These are phyloP conservation scores for Pyrenula massariospora DNA, from an alignment of 495 filamentous ascomycete species.

Conservation along the genomic window DNA sequence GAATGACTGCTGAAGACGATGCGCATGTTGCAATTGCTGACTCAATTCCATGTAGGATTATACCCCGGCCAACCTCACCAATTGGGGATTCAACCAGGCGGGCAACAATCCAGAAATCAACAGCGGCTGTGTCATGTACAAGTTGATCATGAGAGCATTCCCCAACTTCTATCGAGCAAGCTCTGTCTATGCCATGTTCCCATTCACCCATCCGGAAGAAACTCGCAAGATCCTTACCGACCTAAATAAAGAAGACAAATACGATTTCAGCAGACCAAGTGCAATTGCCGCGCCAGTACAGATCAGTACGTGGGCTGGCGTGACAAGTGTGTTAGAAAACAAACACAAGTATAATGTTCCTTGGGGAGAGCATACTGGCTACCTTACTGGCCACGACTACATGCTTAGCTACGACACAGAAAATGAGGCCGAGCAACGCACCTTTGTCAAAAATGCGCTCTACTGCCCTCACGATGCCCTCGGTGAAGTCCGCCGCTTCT, in stretches of 20 bases:
- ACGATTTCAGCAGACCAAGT: constrained; percentile 54
- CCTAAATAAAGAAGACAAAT: constrained; percentile 59
- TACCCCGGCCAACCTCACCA: constrained; percentile 8
- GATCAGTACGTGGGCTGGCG: constrained; percentile 48
- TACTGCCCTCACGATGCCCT: constrained; percentile 36
- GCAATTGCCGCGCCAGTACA: constrained; percentile 38
- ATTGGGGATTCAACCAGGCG: constrained; percentile 19
- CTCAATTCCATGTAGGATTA: background rate
- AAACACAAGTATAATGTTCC: constrained; percentile 50
- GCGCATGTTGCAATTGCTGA: background rate
- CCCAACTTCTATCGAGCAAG: constrained; percentile 16
- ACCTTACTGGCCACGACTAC: constrained; percentile 41
- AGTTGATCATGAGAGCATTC: constrained; percentile 18
- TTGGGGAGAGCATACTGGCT: constrained; percentile 45
- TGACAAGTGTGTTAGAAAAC: constrained; percentile 50
- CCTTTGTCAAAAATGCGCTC: constrained; percentile 21
- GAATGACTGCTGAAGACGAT: background rate
- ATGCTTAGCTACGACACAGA: constrained; percentile 42
- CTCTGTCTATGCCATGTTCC: constrained; percentile 58
- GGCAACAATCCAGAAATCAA: constrained; percentile 9
- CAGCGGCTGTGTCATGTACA: constrained; percentile 16
- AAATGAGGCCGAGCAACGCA: constrained; percentile 12
- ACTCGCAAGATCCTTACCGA: constrained; percentile 61
- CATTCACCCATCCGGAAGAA: constrained; percentile 68
- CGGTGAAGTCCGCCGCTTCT: constrained; percentile 41